Base-by-base conservation (phyloP, 345 rosid species). In the Chamaenerion angustifolium region DNA sequence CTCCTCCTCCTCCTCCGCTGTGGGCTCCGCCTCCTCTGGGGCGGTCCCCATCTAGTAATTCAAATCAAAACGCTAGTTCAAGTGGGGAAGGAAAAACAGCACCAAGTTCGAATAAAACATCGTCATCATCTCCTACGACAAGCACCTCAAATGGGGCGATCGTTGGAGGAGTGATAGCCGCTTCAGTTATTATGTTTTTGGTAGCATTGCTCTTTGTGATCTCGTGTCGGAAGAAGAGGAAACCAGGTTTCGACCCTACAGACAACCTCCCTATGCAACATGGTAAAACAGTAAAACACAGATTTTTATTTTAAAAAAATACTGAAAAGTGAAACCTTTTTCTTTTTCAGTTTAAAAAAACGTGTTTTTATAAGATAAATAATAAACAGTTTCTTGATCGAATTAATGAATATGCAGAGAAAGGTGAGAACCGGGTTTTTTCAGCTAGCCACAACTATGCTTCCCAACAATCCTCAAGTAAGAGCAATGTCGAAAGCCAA, bases 171-270 rank as follows among this genome's bases (percentile, higher is more conserved):
- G 58, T 76, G 9, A 66, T 71, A 4, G 88, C 69, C 2, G 74
- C 79, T 14, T 67, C 58, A 1, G 59, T 81, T 18, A 27, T 89
- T 13, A n/a, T 89, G 7, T 80, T 74, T 9, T 14, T 83, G 8
- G 46, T 89, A 11, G 78, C 76, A 8, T 27, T 71, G 42, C 49
- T 78, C 46, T 64, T 76, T 42, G 35, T 61, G 27, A 55, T 59
- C 14, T 67, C 65, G 49, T 71, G 60, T 58, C 76, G 68, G 55
- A 83, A 51, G 40, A 82, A 70, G 61, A 72, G 59, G 49, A 64
- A 8, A 31, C 5, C 49, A 54, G 10, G 41, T 3, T 75, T 78
- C 67, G 51, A 68, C 64, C 82, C 85, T 13, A 68, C 81, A 3
- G 37, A 64, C 15, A 67, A 60, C 71, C 74, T 73, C 58, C 40